Evolutionary conservation across 73 alveolate species (phyloP).

Genomic region (Tetrahymena malaccensis): DNA sequence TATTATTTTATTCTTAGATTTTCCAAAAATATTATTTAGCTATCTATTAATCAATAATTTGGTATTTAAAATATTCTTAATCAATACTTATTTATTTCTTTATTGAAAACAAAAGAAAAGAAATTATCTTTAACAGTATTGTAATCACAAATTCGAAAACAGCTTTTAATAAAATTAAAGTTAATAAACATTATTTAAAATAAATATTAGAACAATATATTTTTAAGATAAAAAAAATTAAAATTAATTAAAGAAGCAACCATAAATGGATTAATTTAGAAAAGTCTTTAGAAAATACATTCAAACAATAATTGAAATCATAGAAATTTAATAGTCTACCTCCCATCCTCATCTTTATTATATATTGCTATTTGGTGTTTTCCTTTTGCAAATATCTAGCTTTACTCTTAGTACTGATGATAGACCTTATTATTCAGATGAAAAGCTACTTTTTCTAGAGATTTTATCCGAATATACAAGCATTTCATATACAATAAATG

Average conservation of each 20-base stretch:
- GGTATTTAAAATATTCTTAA: too few species aligned
- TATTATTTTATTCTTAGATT: too few species aligned
- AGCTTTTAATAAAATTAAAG: too few species aligned
- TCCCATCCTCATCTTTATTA: neutral
- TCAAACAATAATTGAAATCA: neutral
- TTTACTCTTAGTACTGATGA: neutral
- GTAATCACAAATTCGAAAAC: too few species aligned
- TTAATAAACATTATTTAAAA: too few species aligned
- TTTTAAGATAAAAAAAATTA: neutral
- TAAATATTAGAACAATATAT: too few species aligned
- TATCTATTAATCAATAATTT: too few species aligned
- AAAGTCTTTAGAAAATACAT: neutral
- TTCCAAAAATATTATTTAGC: too few species aligned
- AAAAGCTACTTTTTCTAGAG: neutral
- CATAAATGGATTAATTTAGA: neutral
- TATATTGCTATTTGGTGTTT: neutral
- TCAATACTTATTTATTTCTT: too few species aligned
- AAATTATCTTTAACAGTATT: too few species aligned
- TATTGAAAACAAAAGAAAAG: too few species aligned
- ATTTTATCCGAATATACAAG: neutral
- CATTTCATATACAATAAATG: neutral
- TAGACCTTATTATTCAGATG: neutral
- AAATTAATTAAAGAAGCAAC: neutral
- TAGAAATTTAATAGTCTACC: neutral
- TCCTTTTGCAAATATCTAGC: neutral